phyloP scores from a whole-genome alignment of 2,329 filamentous ascomycete genomes.

The Ophioceras dolichostomum region DNA sequence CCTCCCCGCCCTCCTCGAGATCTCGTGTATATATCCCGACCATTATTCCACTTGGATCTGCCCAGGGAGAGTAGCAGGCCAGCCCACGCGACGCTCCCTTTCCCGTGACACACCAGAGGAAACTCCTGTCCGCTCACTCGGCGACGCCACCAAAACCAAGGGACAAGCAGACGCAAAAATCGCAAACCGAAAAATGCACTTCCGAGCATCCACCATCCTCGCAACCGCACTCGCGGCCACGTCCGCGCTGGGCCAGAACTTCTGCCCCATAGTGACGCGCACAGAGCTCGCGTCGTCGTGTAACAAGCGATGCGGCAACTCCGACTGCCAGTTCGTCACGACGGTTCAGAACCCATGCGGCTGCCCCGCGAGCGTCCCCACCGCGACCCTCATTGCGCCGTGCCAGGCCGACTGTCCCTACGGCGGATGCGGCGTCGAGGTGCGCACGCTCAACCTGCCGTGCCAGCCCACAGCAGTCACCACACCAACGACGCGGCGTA shows the following conservation, averaged over 20 bases:
- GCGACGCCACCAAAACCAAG: neutral
- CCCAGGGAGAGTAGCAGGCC: neutral
- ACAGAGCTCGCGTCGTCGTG: constrained; percentile 13
- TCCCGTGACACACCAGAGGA: too few relatives aligned
- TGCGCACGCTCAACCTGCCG: constrained; percentile 10
- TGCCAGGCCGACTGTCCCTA: constrained; percentile 16
- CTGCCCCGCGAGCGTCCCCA: constrained; percentile 14
- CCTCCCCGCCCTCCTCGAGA: too few relatives aligned
- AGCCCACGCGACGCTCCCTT: too few relatives aligned
- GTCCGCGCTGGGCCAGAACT: constrained; percentile 7
- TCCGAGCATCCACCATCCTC: constrained; percentile 3
- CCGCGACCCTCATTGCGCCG: constrained; percentile 14
- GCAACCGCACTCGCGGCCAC: constrained; percentile 6
- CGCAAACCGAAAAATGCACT: constrained; percentile 8
- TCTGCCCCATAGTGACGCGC: constrained; percentile 15
- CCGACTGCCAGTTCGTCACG: constrained; percentile 14
- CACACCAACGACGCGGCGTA: constrained; percentile 3
- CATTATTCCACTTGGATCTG: neutral
- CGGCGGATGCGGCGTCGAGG: constrained; percentile 14
- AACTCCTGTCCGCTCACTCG: too few relatives aligned
- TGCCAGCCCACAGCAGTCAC: constrained; percentile 6
- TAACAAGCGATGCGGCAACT: constrained; percentile 10
- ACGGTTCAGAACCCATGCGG: constrained; percentile 15
- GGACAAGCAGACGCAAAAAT: neutral
- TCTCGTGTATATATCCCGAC: too few relatives aligned